Evolutionary conservation across 2,329 filamentous ascomycete genomes (phyloP).

Genomic region (Phoma sp.): DNA sequence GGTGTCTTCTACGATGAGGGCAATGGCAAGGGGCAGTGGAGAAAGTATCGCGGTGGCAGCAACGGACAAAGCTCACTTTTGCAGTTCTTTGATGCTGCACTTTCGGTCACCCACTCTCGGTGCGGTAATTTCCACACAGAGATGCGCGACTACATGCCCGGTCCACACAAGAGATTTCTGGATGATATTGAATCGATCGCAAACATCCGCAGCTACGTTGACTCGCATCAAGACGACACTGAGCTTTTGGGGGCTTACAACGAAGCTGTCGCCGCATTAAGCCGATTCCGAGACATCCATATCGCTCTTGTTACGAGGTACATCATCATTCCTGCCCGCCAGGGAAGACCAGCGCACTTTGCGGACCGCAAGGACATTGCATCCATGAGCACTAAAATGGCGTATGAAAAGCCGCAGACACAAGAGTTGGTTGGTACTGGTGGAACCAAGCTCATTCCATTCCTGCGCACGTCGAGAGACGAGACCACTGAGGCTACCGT

Average conservation of each 20-base stretch:
- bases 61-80: conserved; percentile 64
- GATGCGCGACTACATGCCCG: conserved; percentile 64
- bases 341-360: conserved; percentile 29
- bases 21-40: conserved; percentile 57
- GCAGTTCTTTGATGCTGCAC: conserved; percentile 62
- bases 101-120: conserved; percentile 59
- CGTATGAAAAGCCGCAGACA: conserved; percentile 39
- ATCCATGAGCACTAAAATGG: conserved; percentile 53
- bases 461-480: conserved; percentile 61
- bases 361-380: conserved; percentile 52
- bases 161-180: conserved; percentile 60
- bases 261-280: conserved; percentile 54
- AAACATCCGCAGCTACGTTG: conserved; percentile 57
- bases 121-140: conserved; percentile 49
- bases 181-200: conserved; percentile 54
- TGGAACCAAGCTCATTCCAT: conserved; percentile 62
- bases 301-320: conserved; percentile 62
- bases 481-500: conserved; percentile 55
- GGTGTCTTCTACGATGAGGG: conserved; percentile 63
- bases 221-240: conserved; percentile 40
- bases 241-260: conserved; percentile 56
- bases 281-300: conserved; percentile 59
- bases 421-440: conserved; percentile 58
- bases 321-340: conserved; percentile 56
- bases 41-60: conserved; percentile 61